Conservation (phyloP, 352 stramenopile genomes). For the Globisporangium ultimum region DNA sequence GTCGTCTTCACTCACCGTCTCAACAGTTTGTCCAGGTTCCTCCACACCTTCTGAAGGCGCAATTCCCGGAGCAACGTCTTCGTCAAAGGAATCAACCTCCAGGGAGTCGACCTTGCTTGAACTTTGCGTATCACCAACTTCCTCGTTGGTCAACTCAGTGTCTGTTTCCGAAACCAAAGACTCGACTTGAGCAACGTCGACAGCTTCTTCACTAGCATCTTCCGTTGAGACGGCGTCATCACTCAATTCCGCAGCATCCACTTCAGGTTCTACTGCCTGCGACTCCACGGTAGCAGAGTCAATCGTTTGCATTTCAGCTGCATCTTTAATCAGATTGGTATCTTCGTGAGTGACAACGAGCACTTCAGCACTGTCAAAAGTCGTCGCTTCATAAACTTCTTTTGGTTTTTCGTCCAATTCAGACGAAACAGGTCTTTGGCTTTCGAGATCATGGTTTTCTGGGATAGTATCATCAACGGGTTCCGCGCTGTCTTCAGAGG, state of each 20-base stretch:
- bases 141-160: no score
- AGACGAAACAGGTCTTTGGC: not conserved
- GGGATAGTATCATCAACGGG: no score
- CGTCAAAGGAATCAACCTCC: no score
- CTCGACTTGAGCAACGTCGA: no score
- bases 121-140: no score
- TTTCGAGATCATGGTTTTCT: not conserved
- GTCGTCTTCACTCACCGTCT: not conserved
- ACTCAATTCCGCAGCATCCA: not conserved
- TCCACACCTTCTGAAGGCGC: not conserved
- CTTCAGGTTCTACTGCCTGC: not conserved
- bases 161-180: no score
- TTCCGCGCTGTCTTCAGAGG: not conserved
- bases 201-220: no score
- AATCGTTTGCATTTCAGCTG: not conserved
- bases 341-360: not conserved
- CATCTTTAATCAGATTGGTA: not conserved
- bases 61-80: no score
- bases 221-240: not conserved
- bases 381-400: not conserved
- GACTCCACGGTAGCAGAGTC: not conserved
- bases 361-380: not conserved
- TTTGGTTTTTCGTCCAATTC: not conserved
- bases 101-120: no score
- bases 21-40: not conserved